Conservation (phyloP, 73 alveolate genomes). For the Urostyla sp. region DNA sequence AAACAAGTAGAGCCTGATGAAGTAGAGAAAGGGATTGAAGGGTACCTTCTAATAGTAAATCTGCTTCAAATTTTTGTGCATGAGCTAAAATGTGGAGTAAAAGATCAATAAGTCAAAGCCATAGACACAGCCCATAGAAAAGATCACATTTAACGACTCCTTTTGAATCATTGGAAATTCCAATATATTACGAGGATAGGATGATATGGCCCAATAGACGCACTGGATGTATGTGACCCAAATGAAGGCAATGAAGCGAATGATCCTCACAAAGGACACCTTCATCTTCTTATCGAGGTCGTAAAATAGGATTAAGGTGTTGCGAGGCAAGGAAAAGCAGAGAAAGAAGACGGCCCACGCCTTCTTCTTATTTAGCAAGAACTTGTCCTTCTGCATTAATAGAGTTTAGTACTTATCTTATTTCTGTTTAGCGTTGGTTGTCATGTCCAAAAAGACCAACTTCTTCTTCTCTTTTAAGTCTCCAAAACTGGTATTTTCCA, state of each 20-base stretch:
- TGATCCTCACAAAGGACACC: constrained; percentile 30
- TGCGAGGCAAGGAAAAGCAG: constrained; percentile 45
- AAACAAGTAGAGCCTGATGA: constrained; percentile 8
- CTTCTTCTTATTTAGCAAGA: constrained; percentile 24
- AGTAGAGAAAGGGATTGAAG: constrained; percentile 6
- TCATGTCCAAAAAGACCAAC: not conserved
- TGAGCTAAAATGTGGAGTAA: constrained; percentile 14
- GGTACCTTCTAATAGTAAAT: not conserved
- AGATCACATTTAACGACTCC: too few species aligned
- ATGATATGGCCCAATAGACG: not conserved
- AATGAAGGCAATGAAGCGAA: constrained; percentile 25
- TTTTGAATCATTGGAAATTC: constrained; percentile 22
- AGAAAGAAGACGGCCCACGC: constrained; percentile 47
- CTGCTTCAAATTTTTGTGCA: not conserved
- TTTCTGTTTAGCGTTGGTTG: constrained; percentile 33
- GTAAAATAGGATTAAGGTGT: constrained; percentile 29
- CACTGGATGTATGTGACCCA: constrained; percentile 16
- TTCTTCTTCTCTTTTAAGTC: constrained; percentile 6
- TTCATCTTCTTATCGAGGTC: constrained; percentile 32
- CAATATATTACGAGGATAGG: constrained; percentile 25
- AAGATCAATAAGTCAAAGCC: constrained; percentile 33
- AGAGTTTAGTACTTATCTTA: too few species aligned
- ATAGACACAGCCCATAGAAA: constrained; percentile 19
- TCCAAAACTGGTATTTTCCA: constrained; percentile 33
- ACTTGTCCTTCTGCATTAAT: not conserved